Conservation (phyloP, 495 filamentous ascomycete species). For the Astrocystis sublimbata region DNA sequence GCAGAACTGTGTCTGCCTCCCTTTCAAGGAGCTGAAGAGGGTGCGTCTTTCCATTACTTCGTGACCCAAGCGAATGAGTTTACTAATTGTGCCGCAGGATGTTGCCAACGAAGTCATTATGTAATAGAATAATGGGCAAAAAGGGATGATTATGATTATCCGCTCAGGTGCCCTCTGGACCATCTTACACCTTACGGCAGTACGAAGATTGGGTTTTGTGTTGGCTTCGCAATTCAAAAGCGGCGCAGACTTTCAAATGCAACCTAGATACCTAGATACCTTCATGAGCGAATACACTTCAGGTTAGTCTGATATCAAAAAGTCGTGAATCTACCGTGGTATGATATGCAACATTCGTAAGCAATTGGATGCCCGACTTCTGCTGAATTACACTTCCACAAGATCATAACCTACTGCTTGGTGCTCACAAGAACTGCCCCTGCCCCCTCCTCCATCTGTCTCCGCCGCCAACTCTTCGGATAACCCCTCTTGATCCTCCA, state of each 20-base stretch:
- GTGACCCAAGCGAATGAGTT: slow-evolving; percentile 1
- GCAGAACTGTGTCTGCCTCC: slow-evolving; percentile 97
- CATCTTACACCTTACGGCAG: slow-evolving; percentile 3
- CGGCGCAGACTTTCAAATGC: slow-evolving; percentile 5
- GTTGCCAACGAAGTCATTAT: slow-evolving; percentile 96
- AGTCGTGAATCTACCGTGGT: neutral
- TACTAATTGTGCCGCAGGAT: slow-evolving; percentile 59
- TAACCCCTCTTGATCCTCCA: slow-evolving; percentile 29
- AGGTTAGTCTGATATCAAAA: neutral
- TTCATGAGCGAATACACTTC: slow-evolving; percentile 8
- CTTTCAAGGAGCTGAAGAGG: slow-evolving; percentile 97
- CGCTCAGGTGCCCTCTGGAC: neutral
- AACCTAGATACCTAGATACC: slow-evolving; percentile 12
- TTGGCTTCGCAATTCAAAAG: slow-evolving; percentile 2
- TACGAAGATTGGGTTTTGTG: neutral
- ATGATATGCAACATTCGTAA: no score
- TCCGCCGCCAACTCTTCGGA: slow-evolving; percentile 27
- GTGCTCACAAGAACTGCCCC: neutral
- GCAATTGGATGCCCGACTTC: no score
- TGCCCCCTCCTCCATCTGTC: slow-evolving; percentile 16
- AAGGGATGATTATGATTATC: neutral
- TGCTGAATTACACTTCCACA: no score
- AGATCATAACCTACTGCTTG: no score
- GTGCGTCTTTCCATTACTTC: slow-evolving; percentile 55
- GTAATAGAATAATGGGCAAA: slow-evolving; percentile 50